Base-by-base conservation (phyloP, 202 grass and related monocot genomes). In the Panicum hallii region DNA sequence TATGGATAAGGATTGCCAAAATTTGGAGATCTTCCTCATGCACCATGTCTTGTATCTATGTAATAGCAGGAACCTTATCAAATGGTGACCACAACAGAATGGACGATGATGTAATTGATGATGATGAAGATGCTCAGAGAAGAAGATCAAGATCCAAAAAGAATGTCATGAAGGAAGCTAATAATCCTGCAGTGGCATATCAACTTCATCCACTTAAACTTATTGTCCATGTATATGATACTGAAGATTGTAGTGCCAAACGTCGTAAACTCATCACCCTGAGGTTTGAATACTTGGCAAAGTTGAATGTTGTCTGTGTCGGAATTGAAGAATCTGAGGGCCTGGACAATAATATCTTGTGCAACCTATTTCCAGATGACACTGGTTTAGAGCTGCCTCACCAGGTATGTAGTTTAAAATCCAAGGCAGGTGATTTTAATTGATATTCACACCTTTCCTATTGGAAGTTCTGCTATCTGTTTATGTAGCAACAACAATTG, bases 291-390 rank as follows among this genome's bases (percentile, higher is more conserved):
- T 99, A 92, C 84, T 89, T 99, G 79, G 93, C 93, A 67, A 99
- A 96, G 74, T 72, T 99, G 84, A 99, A 99, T 71, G 76, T 92
- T 79, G 90, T 96, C 52, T 99, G 93, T 70, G 97, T 96, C 91
- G 93, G 93, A 70, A 65, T 95, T 17, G 93, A 99, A 87, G 82
- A 92, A 66, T 89, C 82, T 22, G 88, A 99, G 55, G 86, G 90
- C 54, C 70, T 86, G 78, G 88, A 99, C 63, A 91, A 34, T 65
- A 78, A 94, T 92, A 88, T 99, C 83, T 82, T 99, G 63, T 96
- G 93, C 86, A 99, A 99, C 83, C 86, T 99, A 76, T 99, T 99
- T 91, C 93, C 97, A 62, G 90, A 99, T 87, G 97, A 99, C 83
- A 94, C 88, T 71, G 97, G 97, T 62, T 78, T 90, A 77, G 93